phyloP scores from a whole-genome alignment of 352 stramenopile species.

The Phytophthora brassicae region DNA sequence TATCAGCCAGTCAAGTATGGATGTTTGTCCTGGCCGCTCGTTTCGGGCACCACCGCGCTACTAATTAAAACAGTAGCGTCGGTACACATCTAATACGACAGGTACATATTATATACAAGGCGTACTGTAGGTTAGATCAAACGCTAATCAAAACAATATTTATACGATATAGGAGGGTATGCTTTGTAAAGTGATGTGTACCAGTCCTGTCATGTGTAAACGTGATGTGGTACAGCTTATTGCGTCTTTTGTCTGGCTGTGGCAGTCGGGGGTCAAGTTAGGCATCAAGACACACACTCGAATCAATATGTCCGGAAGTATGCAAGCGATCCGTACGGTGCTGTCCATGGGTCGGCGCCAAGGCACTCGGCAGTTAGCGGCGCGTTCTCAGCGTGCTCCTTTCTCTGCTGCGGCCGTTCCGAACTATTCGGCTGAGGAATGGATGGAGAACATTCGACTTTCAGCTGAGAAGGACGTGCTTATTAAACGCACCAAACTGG shows the following conservation, averaged over 20 bases:
- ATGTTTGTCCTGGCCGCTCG: slow-evolving; percentile 12
- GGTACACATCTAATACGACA: background rate
- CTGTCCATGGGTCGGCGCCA: slow-evolving; percentile 57
- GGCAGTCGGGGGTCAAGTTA: background rate
- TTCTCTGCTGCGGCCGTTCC: slow-evolving; percentile 38
- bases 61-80: too few relatives aligned
- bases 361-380: slow-evolving; percentile 34
- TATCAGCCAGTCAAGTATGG: slow-evolving; percentile 17
- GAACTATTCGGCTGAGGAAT: slow-evolving; percentile 65
- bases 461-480: slow-evolving; percentile 72
- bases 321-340: slow-evolving; percentile 73
- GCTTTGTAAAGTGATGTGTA: too few relatives aligned
- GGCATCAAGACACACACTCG: too few relatives aligned
- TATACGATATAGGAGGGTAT: background rate
- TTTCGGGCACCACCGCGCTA: slow-evolving; percentile 5
- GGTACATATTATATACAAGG: background rate
- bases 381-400: slow-evolving; percentile 39
- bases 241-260: slow-evolving; percentile 4
- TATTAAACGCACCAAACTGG: slow-evolving; percentile 85
- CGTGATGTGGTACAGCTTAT: background rate
- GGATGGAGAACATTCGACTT: slow-evolving; percentile 80
- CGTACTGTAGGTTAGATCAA: background rate
- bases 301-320: slow-evolving; percentile 44
- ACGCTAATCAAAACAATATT: too few relatives aligned
- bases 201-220: background rate